Evolutionary conservation across 78 protist species (phyloP), one percentile per base, ranked within the genome.

Genomic region (Dictyostelium brefeldianum): DNA sequence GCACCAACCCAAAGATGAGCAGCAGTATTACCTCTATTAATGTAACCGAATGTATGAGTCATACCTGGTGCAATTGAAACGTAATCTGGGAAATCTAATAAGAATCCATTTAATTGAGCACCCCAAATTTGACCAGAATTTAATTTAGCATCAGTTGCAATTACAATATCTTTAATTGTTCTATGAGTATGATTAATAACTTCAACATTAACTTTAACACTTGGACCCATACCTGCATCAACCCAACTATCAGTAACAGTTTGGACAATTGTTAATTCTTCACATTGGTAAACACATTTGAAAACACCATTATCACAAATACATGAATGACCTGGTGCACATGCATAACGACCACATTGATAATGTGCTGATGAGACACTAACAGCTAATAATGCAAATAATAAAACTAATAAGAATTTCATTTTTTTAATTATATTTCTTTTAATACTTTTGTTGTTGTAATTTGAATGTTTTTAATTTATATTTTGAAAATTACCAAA

Each of bases 171-270:
- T 12, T 80, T 80, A 50, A 80, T 46, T 11, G 8, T 20, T 20
- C 22, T 17, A 31, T 31, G 75, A 2, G 57, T 22, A 18, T 14
- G 41, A 67, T 80, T 80, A 4, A 3, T 56, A 56, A 80, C 56
- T 14, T 67, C 22, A 74, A 62, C 85, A 43, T 80, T 31, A 46
- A 80, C 85, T 80, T 80, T 71, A 43, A 46, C 74, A 31, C 59
- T 54, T 62, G 67, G 67, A 20, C 5, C 12, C 43, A 43, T 22
- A 59, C 75, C 85, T 53, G 46, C 59, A 59, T 80, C 85, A 80
- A 74, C n/a, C 85, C 85, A 80, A 43, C 57, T 29, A 0, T 20
- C 46, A 43, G n/a, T 14, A 2, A 80, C 74, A 41, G 31, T 56
- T 80, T 80, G 85, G 2, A 70, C n/a, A 6, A 80, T n/a, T 4